Evolutionary conservation across 2,329 filamentous ascomycete genomes (phyloP).

Genomic region (Acephala macrosclerotiorum): DNA sequence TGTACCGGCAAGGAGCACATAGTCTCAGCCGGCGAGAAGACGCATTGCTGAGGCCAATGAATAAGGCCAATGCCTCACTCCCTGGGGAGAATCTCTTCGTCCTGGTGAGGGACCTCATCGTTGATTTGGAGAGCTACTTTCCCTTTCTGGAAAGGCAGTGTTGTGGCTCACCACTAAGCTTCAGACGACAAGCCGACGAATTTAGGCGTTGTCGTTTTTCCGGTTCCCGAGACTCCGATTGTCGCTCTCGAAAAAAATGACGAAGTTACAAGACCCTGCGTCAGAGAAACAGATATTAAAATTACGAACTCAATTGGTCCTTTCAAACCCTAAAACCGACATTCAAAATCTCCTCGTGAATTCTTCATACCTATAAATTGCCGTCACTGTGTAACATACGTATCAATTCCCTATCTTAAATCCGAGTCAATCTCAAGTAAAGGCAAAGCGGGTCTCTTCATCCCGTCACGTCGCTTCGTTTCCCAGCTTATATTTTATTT

Average conservation of each 20-base stretch:
- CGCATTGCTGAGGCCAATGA: slow-evolving; percentile 37
- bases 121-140: slow-evolving; percentile 24
- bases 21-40: slow-evolving; percentile 26
- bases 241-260: slow-evolving; percentile 17
- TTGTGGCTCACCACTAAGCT: slow-evolving; percentile 22
- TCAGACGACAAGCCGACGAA: slow-evolving; percentile 14
- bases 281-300: background rate
- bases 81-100: slow-evolving; percentile 30
- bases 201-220: slow-evolving; percentile 28
- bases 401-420: slow-evolving; percentile 2
- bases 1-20: slow-evolving; percentile 41
- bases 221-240: slow-evolving; percentile 13
- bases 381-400: background rate
- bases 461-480: slow-evolving; percentile 1
- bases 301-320: background rate
- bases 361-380: background rate
- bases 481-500: background rate
- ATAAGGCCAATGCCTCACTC: slow-evolving; percentile 35
- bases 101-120: slow-evolving; percentile 38
- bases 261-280: slow-evolving; percentile 7
- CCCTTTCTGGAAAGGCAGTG: slow-evolving; percentile 21
- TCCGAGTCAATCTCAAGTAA: slow-evolving; percentile 11
- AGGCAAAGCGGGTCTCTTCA: slow-evolving; percentile 2
- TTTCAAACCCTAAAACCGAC: background rate
- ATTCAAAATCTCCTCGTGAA: background rate